Base-by-base conservation (phyloP, 192 early-diverging fungal genomes). In the Coemansia sp. region DNA sequence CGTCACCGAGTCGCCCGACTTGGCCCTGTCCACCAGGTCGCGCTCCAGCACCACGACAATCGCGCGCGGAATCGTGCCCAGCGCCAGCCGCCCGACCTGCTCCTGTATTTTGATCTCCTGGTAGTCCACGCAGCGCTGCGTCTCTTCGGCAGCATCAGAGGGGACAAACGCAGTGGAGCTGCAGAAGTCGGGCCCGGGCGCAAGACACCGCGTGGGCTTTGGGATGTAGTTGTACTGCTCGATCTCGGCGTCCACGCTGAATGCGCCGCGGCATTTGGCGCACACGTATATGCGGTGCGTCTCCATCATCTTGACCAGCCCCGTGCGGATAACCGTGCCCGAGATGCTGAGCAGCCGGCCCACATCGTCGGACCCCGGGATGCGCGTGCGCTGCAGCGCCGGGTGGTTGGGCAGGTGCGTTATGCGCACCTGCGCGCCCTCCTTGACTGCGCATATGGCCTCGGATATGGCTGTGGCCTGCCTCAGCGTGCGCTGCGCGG, bases 1-100 rank as follows among this genome's bases (percentile, higher is more conserved):
- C 69, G 96, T 91, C 43, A 98, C 88, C 74, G 96, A 93, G 72
- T 98, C 97, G 56, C 86, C 86, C 16, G 85, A 81, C 54, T 85
- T 85, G 5, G 83, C 83, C 23, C 56, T 47, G 28, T 87, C 86
- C 3, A 87, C 86, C 1, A 88, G 61, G 38, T 84, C 84, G 56
- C 84, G 71, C 49, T 85, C 82, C 12, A 86, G 74, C 3, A 88
- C 50, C 8, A 87, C 84, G 5, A 68, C 65, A 30, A 88, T 87
- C 1, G 81, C 82, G 28, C 77, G 60, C 10, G 83, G 83, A 35
- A 86, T 85, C 0, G 88, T 88, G 11, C 90, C 90, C 54, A 91
- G 63, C 0, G 80, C 76, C 60, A 90, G 66, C 47, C 83, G 82
- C 18, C 77, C 87, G 1, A 86, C 82, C 54, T 86, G 86, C 64